These are phyloP conservation scores for Porcisia hertigi DNA, from an alignment of 208 protist species.

Conservation along the genomic window DNA sequence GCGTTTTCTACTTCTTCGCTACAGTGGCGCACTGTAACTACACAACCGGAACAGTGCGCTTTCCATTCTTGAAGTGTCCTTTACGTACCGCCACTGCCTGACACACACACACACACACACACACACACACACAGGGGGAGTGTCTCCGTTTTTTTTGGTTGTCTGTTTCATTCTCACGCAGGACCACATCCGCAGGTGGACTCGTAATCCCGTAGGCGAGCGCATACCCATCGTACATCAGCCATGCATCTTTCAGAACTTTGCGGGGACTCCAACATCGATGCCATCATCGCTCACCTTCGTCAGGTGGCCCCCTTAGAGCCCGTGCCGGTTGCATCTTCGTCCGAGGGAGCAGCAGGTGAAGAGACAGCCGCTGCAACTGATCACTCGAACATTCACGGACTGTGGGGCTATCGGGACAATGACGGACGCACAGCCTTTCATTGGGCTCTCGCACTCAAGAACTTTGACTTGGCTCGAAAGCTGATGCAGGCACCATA, in stretches of 20 bases:
- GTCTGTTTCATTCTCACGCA: background rate
- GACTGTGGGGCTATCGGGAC: conserved; percentile 78
- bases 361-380: conserved; percentile 6
- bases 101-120: background rate
- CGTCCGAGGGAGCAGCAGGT: conserved; percentile 3
- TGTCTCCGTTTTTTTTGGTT: background rate
- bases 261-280: conserved; percentile 57
- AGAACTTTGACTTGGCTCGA: conserved; percentile 70
- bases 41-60: background rate
- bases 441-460: conserved; percentile 86
- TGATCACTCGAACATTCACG: conserved; percentile 26
- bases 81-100: background rate
- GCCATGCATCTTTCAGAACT: conserved; percentile 70
- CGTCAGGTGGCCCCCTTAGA: conserved; percentile 37
- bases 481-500: conserved; percentile 63
- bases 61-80: background rate
- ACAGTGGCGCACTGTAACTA: background rate
- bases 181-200: background rate
- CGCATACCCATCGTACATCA: background rate
- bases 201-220: background rate
- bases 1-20: background rate
- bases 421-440: conserved; percentile 87
- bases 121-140: too few relatives aligned
- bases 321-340: background rate
- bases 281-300: conserved; percentile 49